Evolutionary conservation across 306 rosid genomes (phyloP), one percentile per base, ranked within the genome.

Genomic region (Prunus campanulata): DNA sequence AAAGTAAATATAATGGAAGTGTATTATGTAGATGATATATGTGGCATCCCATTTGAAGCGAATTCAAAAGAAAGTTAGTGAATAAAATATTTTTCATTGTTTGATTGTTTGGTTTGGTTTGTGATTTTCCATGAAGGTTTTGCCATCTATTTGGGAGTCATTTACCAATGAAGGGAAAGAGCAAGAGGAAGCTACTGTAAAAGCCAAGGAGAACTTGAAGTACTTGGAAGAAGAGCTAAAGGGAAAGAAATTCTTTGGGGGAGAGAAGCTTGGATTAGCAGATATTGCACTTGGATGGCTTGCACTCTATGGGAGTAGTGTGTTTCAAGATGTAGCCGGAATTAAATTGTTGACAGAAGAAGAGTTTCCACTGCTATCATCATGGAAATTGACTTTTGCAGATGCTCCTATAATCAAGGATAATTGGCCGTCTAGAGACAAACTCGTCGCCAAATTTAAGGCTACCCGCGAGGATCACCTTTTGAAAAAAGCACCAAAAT

Each of bases 261-360:
- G 82, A 35, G 79, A 82, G 19, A 44, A 29, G 6, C 8, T 82
- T 27, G 79, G 82, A 42, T 13, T 77, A 16, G 72, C 25, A 50
- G 85, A 82, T 29, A 29, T 82, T 50, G 76, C 82, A 19, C 60
- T 82, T 3, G 85, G 82, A 3, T 77, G 79, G 76, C 71, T 82
- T 39, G 76, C 82, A 2, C 20, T 42, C 35, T 15, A 66, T 19
- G 15, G 1, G 6, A 12, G 57, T 30, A 12, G 50, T 30, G 62
- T 51, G 5, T 11, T 42, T 3, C 82, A 73, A 70, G 82, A 73
- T 56, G 16, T 77, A 4, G 11, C 20, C 0, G 78, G 79, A 5
- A 48, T 25, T 24, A 72, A 52, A 2, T 6, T 85, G 12, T 39
- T 81, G 9, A 71, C 68, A 4, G 22, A 71, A 25, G 61, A 81